A percentile compares a stretch with the other conserved stretches of the same genome.
Evolutionary conservation across 2,329 filamentous ascomycete genomes (phyloP).

Genomic region (Amauroascus niger): DNA sequence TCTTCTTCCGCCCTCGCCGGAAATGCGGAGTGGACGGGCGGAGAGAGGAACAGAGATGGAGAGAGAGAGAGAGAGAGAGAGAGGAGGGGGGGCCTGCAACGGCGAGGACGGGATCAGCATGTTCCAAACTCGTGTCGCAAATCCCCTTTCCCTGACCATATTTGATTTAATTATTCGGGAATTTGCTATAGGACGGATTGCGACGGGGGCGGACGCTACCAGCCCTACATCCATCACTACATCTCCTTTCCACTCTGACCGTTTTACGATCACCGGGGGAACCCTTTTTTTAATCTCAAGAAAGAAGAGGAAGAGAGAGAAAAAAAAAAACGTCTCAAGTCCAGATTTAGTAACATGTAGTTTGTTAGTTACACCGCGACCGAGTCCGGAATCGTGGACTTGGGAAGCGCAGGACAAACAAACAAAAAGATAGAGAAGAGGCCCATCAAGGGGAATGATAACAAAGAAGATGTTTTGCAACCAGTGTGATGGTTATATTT

Average conservation of each 20-base stretch:
- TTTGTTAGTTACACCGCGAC: too few species aligned
- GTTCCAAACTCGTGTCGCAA: not conserved
- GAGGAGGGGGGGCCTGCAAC: not conserved
- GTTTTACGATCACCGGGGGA: too few species aligned
- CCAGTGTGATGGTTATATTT: not conserved
- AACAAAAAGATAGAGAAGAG: not conserved
- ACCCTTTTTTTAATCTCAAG: too few species aligned
- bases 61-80: too few species aligned
- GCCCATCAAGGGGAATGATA: not conserved
- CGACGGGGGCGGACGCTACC: slow-evolving; percentile 2
- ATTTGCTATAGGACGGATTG: slow-evolving; percentile 1
- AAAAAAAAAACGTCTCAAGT: too few species aligned
- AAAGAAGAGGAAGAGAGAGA: too few species aligned
- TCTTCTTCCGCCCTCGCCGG: not conserved
- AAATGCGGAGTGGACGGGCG: too few species aligned
- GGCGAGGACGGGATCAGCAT: not conserved
- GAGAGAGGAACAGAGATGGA: too few species aligned
- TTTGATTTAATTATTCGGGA: not conserved
- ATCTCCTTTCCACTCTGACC: too few species aligned
- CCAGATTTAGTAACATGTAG: too few species aligned
- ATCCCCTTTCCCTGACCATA: not conserved
- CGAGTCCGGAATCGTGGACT: too few species aligned
- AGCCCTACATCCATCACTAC: not conserved
- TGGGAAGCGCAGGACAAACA: not conserved
- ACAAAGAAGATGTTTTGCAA: not conserved